These are phyloP conservation scores for Acorus calamus DNA, from an alignment of 106 monocot species.

Conservation along the genomic window DNA sequence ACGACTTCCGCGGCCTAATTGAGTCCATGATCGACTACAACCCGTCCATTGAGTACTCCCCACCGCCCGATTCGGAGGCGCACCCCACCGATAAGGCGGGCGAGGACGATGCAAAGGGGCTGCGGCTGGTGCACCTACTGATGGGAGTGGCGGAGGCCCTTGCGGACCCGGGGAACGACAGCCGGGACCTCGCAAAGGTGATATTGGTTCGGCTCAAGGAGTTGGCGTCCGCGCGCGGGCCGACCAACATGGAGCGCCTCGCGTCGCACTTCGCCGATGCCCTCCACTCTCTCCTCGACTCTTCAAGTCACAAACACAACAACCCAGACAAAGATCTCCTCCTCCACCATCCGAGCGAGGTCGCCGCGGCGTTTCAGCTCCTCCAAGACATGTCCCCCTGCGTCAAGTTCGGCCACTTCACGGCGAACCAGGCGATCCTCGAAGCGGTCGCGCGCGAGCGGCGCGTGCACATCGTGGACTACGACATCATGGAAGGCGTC, in stretches of 20 bases:
- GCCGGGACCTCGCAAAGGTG: constrained; percentile 41
- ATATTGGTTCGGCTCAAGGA: constrained; percentile 78
- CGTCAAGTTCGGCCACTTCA: constrained; percentile 61
- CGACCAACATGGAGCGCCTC: constrained; percentile 47
- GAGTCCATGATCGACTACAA: constrained; percentile 20
- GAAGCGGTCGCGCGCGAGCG: constrained; percentile 31
- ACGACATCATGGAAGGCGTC: constrained; percentile 45
- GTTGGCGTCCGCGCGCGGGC: constrained; percentile 16
- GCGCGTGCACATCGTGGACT: constrained; percentile 51
- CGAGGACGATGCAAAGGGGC: constrained; percentile 10
- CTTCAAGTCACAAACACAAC: neutral
- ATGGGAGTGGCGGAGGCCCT: constrained; percentile 54
- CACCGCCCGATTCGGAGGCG: neutral
- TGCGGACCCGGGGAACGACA: constrained; percentile 12
- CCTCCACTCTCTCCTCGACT: constrained; percentile 34
- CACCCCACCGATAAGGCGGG: neutral
- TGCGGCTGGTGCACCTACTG: constrained; percentile 42
- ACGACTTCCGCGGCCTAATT: constrained; percentile 22
- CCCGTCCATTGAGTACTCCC: neutral
- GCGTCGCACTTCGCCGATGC: constrained; percentile 53
- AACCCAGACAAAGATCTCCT: neutral
- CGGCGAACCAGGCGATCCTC: constrained; percentile 62
- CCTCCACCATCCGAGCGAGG: constrained; percentile 14
- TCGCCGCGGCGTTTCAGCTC: constrained; percentile 46
- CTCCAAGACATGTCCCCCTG: constrained; percentile 70